Evolutionary conservation across 2,329 filamentous ascomycete genomes (phyloP).

Genomic region (Fonsecaea erecta): DNA sequence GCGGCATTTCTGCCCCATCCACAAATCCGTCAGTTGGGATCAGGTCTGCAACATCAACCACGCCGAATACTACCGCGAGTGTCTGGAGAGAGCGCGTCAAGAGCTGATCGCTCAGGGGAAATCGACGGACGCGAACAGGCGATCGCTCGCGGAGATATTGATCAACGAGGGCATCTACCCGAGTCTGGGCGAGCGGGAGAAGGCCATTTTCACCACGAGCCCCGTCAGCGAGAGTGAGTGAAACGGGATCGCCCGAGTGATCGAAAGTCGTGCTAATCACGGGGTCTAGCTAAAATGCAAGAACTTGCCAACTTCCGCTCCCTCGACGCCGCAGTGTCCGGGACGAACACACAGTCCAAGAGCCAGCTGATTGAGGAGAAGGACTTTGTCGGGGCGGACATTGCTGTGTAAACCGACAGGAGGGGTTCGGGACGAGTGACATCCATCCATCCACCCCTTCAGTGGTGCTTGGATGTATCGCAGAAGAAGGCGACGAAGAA

Average conservation of each 20-base stretch:
- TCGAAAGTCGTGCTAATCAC: neutral
- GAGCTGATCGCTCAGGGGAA: constrained; percentile 31
- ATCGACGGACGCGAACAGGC: constrained; percentile 22
- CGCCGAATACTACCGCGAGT: constrained; percentile 36
- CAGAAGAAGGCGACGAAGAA: neutral
- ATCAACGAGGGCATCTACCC: constrained; percentile 37
- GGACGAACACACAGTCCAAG: constrained; percentile 26
- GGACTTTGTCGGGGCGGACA: constrained; percentile 36
- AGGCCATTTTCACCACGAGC: constrained; percentile 38
- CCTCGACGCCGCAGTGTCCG: constrained; percentile 35
- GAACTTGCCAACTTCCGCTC: constrained; percentile 36
- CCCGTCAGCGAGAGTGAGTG: constrained; percentile 35
- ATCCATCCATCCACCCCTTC: too few species aligned
- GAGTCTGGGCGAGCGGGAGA: constrained; percentile 38
- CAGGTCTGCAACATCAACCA: constrained; percentile 39
- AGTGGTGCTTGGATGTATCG: neutral
- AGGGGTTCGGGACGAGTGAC: neutral
- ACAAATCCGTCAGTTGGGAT: constrained; percentile 34
- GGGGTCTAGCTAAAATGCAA: constrained; percentile 32
- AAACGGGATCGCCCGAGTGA: neutral
- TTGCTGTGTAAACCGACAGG: constrained; percentile 32
- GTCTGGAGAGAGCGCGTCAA: constrained; percentile 29
- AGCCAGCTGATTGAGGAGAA: constrained; percentile 34
- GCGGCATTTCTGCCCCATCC: constrained; percentile 37
- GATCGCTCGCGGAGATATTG: constrained; percentile 33